A percentile compares a stretch with the other conserved stretches of the same genome.
Conservation (phyloP, 1,284 basidiomycete genomes). For the Singerocomus rubriflavus region DNA sequence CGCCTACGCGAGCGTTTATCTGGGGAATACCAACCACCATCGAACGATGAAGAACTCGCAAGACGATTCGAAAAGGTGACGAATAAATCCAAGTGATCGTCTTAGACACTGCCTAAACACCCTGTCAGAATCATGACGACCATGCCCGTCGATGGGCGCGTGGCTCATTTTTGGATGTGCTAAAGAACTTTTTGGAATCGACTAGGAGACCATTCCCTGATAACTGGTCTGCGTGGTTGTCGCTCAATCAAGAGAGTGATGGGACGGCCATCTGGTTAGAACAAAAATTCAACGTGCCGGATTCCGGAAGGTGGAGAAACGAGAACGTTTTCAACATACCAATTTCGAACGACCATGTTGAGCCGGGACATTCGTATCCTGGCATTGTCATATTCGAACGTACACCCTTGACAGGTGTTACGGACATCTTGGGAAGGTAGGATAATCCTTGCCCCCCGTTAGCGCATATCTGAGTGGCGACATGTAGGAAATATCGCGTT, state of each 20-base stretch:
- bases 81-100: constrained; percentile 10
- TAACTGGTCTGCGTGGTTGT: constrained; percentile 63
- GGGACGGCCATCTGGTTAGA: constrained; percentile 75
- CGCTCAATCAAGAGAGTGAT: constrained; percentile 65
- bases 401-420: constrained; percentile 56
- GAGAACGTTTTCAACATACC: constrained; percentile 60
- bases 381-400: constrained; percentile 70
- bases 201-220: constrained; percentile 24
- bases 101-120: constrained; percentile 7
- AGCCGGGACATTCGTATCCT: constrained; percentile 38
- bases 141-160: constrained; percentile 66
- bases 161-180: constrained; percentile 57
- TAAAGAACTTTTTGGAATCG: constrained; percentile 41
- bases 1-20: constrained; percentile 49
- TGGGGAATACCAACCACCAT: constrained; percentile 44
- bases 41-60: constrained; percentile 63
- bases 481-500: constrained; percentile 60
- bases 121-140: constrained; percentile 61
- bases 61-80: constrained; percentile 64
- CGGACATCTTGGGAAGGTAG: constrained; percentile 65
- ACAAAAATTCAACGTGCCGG: constrained; percentile 64
- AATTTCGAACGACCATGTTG: constrained; percentile 10
- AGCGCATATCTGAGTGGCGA: constrained; percentile 3
- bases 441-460: constrained; percentile 14
- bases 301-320: constrained; percentile 56